Evolutionary conservation across 1,284 basidiomycete genomes (phyloP).

Genomic region (Pterula multifida): DNA sequence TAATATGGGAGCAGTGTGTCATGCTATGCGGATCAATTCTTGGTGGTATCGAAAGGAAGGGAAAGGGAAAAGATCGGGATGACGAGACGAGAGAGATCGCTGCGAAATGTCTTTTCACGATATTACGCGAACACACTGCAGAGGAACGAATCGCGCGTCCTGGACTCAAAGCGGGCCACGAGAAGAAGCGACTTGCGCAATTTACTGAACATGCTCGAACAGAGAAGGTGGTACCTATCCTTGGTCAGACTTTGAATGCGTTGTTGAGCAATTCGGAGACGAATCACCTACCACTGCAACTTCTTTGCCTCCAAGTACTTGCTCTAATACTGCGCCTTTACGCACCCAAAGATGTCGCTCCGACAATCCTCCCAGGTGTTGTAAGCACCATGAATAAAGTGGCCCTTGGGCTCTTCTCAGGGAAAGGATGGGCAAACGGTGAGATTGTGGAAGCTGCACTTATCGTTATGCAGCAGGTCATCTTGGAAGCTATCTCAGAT

Average conservation of each 20-base stretch:
- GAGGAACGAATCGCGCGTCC: slow-evolving; percentile 22
- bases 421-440: slow-evolving; percentile 51
- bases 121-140: slow-evolving; percentile 38
- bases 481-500: slow-evolving; percentile 50
- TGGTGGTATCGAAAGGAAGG: slow-evolving; percentile 35
- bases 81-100: slow-evolving; percentile 72
- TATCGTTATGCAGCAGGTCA: slow-evolving; percentile 39
- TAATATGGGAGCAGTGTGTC: slow-evolving; percentile 75
- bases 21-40: slow-evolving; percentile 65
- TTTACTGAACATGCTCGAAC: slow-evolving; percentile 35
- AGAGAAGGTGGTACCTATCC: slow-evolving; percentile 54
- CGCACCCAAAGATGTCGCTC: slow-evolving; percentile 47
- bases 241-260: slow-evolving; percentile 74
- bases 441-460: slow-evolving; percentile 52
- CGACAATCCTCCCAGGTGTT: slow-evolving; percentile 73
- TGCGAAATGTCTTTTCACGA: slow-evolving; percentile 38
- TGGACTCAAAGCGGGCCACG: slow-evolving; percentile 12
- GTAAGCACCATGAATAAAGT: slow-evolving; percentile 66
- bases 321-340: slow-evolving; percentile 46
- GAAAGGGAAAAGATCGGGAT: slow-evolving; percentile 51
- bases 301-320: slow-evolving; percentile 49
- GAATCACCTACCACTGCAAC: slow-evolving; percentile 47
- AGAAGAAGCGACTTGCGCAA: slow-evolving; percentile 27
- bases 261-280: slow-evolving; percentile 49
- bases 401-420: slow-evolving; percentile 39